Evolutionary conservation across 257 asterid genomes (phyloP), one percentile per base, ranked within the genome.

Genomic region (Solanum sitiens): DNA sequence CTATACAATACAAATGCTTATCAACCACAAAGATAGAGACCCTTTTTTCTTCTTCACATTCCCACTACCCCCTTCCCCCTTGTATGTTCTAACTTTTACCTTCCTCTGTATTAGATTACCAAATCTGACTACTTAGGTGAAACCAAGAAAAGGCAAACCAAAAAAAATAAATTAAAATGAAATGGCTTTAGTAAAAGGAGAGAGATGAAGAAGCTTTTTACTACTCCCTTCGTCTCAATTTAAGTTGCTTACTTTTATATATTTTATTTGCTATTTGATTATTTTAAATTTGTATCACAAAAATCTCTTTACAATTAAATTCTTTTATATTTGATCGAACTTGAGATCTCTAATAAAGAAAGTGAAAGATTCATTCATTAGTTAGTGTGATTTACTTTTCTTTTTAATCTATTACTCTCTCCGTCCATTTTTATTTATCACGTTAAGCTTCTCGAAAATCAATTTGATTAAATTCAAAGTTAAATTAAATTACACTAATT

Each of bases 111-210:
- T 73, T 83, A 65, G 89, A 86, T 89, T 85, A 86, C 87, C 90
- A 80, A 90, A 89, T 79, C 89, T 86, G 92, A 90, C 89, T 89
- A 89, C 92, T 90, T 89, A 89, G 92, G 93, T 85, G 83, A 72
- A 90, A 87, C 89, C 30, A 89, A 71, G 86, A 89, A 89, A 73
- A 77, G 72, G 89, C 33, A 37, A 56, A 18, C 65, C 4, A 18
- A 74, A 74, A 72, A 7, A 21, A 42, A 42, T n/a, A 42, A 35
- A 33, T 3, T 1, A 45, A 27, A 27, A 6, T 77, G 84, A 40
- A 25, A 44, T 44, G 65, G 63, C 63, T 37, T 42, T 86, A 47
- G 67, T 21, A 59, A 56, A 56, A 86, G 82, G 87, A 65, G 65
- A 77, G 83, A 77, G 83, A 86, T 86, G 16, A 73, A 42, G 8